Percentiles rank a stretch among this genome's conserved stretches.
phyloP scores from a whole-genome alignment of 202 grass and related monocot species.

The Setaria italica region DNA sequence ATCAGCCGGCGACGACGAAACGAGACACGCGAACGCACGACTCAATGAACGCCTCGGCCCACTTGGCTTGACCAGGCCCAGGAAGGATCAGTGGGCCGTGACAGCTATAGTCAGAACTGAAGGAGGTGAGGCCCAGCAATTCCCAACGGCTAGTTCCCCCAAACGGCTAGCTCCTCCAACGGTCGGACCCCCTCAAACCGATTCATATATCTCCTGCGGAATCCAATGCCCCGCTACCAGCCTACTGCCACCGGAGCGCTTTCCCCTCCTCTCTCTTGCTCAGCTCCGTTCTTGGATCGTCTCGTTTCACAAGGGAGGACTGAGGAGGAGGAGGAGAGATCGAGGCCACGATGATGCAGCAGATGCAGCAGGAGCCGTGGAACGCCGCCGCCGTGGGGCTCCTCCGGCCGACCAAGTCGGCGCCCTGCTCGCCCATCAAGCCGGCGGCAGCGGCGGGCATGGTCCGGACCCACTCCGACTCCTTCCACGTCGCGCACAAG shows the following conservation, averaged over 20 bases:
- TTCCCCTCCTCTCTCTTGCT: slow-evolving; percentile 15
- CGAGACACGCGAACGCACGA: neutral
- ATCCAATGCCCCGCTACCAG: slow-evolving; percentile 39
- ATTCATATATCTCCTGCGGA: slow-evolving; percentile 59
- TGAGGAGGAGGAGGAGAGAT: slow-evolving; percentile 1
- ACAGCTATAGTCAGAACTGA: neutral
- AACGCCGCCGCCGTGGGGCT: slow-evolving; percentile 39
- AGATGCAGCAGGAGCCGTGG: slow-evolving; percentile 70
- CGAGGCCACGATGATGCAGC: slow-evolving; percentile 57
- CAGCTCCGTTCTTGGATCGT: neutral
- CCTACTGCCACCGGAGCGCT: slow-evolving; percentile 1
- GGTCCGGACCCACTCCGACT: slow-evolving; percentile 64
- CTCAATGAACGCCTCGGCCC: neutral
- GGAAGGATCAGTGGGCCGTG: neutral
- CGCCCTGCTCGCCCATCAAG: slow-evolving; percentile 82
- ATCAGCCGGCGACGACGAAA: too few relatives aligned
- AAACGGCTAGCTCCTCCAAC: slow-evolving; percentile 69
- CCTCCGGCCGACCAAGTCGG: slow-evolving; percentile 65
- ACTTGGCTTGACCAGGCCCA: neutral
- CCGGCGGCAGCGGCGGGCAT: slow-evolving; percentile 41
- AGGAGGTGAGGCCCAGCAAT: neutral
- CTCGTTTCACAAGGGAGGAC: neutral
- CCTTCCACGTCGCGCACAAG: slow-evolving; percentile 91
- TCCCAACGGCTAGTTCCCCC: slow-evolving; percentile 69
- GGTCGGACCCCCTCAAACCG: slow-evolving; percentile 50